Evolutionary conservation across 768 basidiomycete species (phyloP), one percentile per base, ranked within the genome.

Genomic region (Boletellus ananas): DNA sequence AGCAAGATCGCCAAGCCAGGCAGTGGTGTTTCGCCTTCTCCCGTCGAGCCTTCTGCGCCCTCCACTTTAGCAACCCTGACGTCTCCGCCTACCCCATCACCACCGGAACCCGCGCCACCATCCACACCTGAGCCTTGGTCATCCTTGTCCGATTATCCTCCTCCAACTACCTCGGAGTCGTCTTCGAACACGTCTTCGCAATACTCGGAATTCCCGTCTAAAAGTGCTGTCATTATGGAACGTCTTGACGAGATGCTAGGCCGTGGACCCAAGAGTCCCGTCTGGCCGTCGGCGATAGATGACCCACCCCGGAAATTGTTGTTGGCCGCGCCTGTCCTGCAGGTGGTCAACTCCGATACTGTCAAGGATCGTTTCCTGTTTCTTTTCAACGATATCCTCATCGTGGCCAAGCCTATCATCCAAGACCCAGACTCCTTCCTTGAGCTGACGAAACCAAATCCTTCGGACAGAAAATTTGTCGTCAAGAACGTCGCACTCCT

Each of bases 301-400:
- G 83, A 90, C 54, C 90, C 93, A 14, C 90, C 92, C 7, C 81
- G 96, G 37, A 92, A 87, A 65, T 71, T 97, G 35, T 71, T 96
- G 14, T 72, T 94, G 36, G 86, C 88, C 2, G 87, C 88, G 3
- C 87, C 93, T 2, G 89, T 95, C 7, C 74, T 95, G 6, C 96
- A 99, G 70, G 92, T 98, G 13, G 92, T 92, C 58, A 93, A 96
- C 69, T 78, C 84, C 36, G 87, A 95, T 68, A 94, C 90, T 1
- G 88, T 94, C 67, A 97, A 98, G 68, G 94, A 97, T 62, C 85
- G 96, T 11, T 91, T 92, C 72, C 79, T 98, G 10, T 94, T 98
- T 74, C 79, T 98, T n/a, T 99, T 99, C 79, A 92, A 75, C 67
- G 96, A 99, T 66, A 80, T 98, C 46, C 80, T 98, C 47, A 79